Conservation (phyloP, 495 filamentous ascomycete species). For the Xylaria grammica region DNA sequence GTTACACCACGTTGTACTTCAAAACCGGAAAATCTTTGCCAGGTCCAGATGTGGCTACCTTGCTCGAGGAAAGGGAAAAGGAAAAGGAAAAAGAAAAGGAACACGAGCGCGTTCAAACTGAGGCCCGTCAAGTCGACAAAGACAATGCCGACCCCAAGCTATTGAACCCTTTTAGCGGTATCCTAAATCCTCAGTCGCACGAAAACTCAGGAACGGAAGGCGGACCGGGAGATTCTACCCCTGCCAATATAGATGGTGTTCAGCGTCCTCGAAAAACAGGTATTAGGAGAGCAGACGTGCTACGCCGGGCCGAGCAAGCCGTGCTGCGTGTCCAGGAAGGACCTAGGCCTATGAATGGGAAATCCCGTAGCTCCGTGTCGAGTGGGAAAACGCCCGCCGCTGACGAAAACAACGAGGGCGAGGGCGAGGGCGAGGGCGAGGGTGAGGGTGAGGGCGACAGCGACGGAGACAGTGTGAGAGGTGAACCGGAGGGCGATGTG, state of each 20-base stretch:
- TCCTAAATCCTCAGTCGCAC: constrained; percentile 38
- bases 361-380: constrained; percentile 48
- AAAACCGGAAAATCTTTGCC: constrained; percentile 51
- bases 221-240: constrained; percentile 27
- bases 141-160: constrained; percentile 29
- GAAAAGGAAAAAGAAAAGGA: too few species aligned
- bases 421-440: constrained; percentile 29
- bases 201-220: constrained; percentile 38
- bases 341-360: constrained; percentile 40
- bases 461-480: constrained; percentile 40
- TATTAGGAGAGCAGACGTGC: constrained; percentile 51
- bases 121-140: constrained; percentile 27
- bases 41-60: constrained; percentile 28
- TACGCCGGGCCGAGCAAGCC: constrained; percentile 56
- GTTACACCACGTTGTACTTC: constrained; percentile 79
- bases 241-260: constrained; percentile 32
- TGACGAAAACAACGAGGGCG: constrained; percentile 33
- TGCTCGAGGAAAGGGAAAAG: constrained; percentile 40
- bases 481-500: constrained; percentile 38
- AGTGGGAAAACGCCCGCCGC: constrained; percentile 43
- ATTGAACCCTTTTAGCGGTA: constrained; percentile 32
- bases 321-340: constrained; percentile 49
- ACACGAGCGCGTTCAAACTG: constrained; percentile 29
- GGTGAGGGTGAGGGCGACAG: constrained; percentile 29
- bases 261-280: constrained; percentile 43